Evolutionary conservation across 2,329 filamentous ascomycete species (phyloP), one percentile per base, ranked within the genome.

Genomic region (Apiospora marii): DNA sequence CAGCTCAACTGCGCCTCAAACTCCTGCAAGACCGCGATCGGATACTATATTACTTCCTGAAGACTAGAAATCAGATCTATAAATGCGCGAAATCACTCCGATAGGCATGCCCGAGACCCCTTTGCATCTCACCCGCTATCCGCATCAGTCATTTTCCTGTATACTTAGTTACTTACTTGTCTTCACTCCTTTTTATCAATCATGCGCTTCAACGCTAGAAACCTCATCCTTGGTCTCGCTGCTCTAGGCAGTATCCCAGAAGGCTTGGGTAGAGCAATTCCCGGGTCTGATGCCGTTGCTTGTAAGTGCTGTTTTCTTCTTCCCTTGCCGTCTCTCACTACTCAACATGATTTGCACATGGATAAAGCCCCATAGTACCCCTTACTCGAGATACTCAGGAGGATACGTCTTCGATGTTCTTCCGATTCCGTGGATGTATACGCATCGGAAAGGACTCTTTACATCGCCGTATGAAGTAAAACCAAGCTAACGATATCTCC

Each of bases 131-230:
- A 53, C 24, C 7, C 12, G 24, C 49, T 27, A 27, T 30, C 49
- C 24, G 49, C 49, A 53, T 16, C 24, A 27, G 24, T 16, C 13
- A 6, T 27, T 10, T 51, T 30, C 24, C 24, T 53, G 49, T 53
- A 16, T 12, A 30, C 27, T 30, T 30, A 30, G 4, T 53, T 24
- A 27, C 14, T 0, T 48, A n/a, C 46, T 5, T 14, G 8, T 49
- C 22, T 49, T 8, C 22, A 12, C 5, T 24, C 48, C 12, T 27
- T 53, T 30, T 6, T 24, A 30, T 4, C 49, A 27, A 27, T 24
- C 24, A 53, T 53, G 49, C 49, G 49, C 24, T 53, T 53, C 49
- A 53, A 53, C 49, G 49, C 49, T 16, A 53, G 24, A 53, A 53
- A 53, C n/a, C 49, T 53, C 24, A 16, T 53, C 5, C 49, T 53